Conservation (phyloP, 2,329 filamentous ascomycete genomes). For the Torrubiella hemipterigena region DNA sequence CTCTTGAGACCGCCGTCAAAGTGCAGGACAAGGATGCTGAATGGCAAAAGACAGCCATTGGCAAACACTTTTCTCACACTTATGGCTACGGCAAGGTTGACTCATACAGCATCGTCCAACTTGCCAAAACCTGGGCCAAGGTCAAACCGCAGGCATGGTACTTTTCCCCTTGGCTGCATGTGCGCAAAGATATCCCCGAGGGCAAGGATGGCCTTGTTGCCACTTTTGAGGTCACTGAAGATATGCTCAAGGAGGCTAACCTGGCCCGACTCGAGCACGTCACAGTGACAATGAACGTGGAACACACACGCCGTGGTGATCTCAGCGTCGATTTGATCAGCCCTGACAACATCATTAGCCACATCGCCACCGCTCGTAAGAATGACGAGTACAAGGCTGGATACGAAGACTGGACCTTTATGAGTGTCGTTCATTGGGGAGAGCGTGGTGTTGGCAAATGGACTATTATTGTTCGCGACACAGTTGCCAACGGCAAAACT, state of each 20-base stretch:
- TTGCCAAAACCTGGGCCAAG: conserved; percentile 70
- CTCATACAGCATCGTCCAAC: conserved; percentile 71
- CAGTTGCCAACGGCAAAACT: conserved; percentile 59
- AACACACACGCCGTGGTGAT: conserved; percentile 79
- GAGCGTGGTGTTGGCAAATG: conserved; percentile 80
- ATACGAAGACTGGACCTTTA: conserved; percentile 96
- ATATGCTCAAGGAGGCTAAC: conserved; percentile 74
- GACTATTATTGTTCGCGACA: conserved; percentile 85
- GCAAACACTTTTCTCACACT: conserved; percentile 83
- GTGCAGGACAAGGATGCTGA: conserved; percentile 58
- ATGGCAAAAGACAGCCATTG: conserved; percentile 72
- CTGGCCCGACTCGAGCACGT: conserved; percentile 84
- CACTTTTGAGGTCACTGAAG: conserved; percentile 67
- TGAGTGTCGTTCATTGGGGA: conserved; percentile 96
- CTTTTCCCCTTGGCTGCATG: conserved; percentile 86
- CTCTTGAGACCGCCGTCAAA: conserved; percentile 71
- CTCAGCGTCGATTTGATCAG: conserved; percentile 85
- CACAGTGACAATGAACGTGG: conserved; percentile 93
- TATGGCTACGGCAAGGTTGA: conserved; percentile 96
- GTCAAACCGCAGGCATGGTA: conserved; percentile 96
- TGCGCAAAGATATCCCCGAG: conserved; percentile 76
- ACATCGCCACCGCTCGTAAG: conserved; percentile 65
- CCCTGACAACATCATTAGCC: conserved; percentile 68
- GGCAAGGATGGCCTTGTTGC: conserved; percentile 69
- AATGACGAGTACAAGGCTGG: conserved; percentile 55